Base-by-base conservation (phyloP, 1,284 basidiomycete genomes). In the Sanguinoderma infundibulare region DNA sequence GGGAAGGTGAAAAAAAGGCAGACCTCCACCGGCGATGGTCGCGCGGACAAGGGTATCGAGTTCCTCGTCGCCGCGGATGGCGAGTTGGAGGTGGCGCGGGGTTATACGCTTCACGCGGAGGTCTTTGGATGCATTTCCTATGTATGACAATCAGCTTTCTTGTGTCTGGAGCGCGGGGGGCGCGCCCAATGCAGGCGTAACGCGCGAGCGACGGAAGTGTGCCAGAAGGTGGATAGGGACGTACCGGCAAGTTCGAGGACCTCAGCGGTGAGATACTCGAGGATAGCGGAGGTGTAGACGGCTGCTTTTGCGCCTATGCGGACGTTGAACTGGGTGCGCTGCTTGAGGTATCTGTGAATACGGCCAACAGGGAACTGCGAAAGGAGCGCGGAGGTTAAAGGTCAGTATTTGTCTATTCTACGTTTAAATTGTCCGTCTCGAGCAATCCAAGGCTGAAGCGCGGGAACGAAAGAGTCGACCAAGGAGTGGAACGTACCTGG, bases 71-170 rank as follows among this genome's bases (percentile, higher is more conserved):
- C 96, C 96, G 65, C 96, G 93, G 69, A 98, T 98, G 35, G 96
- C 95, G 30, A 96, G 85, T 75, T 96, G 94, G 69, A 96, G 77
- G 78, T 96, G 95, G 67, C 94, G 92, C 22, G 96, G 96, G 0
- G 95, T 98, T 76, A 98, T 98, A 75, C 97, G 94, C 79, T 98
- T 98, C 47, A 98, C 95, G 57, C 92, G 88, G 39, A 98, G 84
- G 80, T 98, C 96, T 75, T 98, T 98, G 10, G 96, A 96, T 26
- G 96, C 96, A 77, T 98, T 98, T 44, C 96, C 96, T 95, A 47
- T 5, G 14, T 38, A n/a, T 12, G 35, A 24, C 20, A 12, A 53
- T 54, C 35, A 59, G 46, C 24, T 30, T 53, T 46, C 30, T 5
- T 7, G n/a, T 17, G 22, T 7, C 30, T 6, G 28, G 14, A 5